phyloP scores from a whole-genome alignment of 2,329 filamentous ascomycete species.

The Aspergillus jensenii region DNA sequence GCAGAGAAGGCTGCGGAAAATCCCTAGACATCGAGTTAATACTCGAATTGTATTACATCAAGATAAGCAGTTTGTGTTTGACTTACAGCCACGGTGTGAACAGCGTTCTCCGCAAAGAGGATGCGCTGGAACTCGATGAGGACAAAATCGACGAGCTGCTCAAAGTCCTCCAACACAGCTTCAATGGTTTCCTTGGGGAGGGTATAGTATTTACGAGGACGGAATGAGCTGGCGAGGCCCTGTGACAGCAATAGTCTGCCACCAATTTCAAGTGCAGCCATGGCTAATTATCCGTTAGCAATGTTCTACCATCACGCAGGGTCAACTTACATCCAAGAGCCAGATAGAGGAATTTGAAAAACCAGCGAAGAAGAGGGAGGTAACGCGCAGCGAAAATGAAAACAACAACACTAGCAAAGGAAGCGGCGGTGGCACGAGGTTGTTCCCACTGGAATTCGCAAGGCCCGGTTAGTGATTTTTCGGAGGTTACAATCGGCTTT shows the following conservation, averaged over 20 bases:
- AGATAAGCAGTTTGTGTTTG: not conserved
- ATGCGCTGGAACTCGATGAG: slow-evolving; percentile 67
- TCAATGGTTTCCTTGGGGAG: slow-evolving; percentile 65
- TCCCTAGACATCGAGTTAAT: slow-evolving; percentile 43
- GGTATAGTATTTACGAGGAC: slow-evolving; percentile 65
- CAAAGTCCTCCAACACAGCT: slow-evolving; percentile 60
- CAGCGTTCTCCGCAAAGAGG: slow-evolving; percentile 65
- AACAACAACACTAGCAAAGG: slow-evolving; percentile 55
- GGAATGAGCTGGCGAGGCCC: slow-evolving; percentile 60
- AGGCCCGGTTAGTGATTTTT: not conserved
- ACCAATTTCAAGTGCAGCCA: slow-evolving; percentile 57
- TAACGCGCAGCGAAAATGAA: slow-evolving; percentile 65
- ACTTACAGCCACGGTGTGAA: slow-evolving; percentile 59
- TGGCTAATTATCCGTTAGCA: slow-evolving; percentile 42
- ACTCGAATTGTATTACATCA: not conserved
- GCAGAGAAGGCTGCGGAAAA: slow-evolving; percentile 59
- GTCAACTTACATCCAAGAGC: slow-evolving; percentile 55
- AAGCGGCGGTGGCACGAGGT: slow-evolving; percentile 62
- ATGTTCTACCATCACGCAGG: slow-evolving; percentile 7
- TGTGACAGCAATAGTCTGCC: slow-evolving; percentile 57
- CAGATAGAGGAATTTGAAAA: slow-evolving; percentile 60
- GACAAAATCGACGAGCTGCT: slow-evolving; percentile 67
- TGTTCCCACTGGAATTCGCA: slow-evolving; percentile 58
- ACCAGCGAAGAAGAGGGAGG: slow-evolving; percentile 61
- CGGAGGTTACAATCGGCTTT: not conserved